Base-by-base conservation (phyloP, 805 yeast species). In the Starmerella lactis-condensi region DNA sequence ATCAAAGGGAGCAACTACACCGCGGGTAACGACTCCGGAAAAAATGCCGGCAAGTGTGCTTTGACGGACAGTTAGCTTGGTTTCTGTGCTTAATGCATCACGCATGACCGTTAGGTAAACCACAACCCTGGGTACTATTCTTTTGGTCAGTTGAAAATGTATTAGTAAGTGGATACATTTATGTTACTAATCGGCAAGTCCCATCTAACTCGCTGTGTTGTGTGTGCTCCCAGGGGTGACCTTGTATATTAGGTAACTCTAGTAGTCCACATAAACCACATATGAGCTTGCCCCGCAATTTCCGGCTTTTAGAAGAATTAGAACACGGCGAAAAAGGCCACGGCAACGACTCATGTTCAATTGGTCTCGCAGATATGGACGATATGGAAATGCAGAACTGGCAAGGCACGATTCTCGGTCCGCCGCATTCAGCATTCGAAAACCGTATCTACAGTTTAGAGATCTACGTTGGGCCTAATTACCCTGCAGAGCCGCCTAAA, bases 401-500 rank as follows among this genome's bases (percentile, higher is more conserved):
- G 99, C 89, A 83, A 56, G 98, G 95, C 9, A 89, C 99, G 21
- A 85, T 89, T 31, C 61, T 89, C 41, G 99, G 99, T 0, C 98
- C 99, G 4, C 98, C 98, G 22, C 92, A 77, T 48, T 69, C 71
- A 30, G 60, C 68, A 17, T 95, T 85, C 52, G 95, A 83, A 53
- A 89, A 89, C 55, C 66, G 98, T 50, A 89, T 89, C 40, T 89
- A 89, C 53, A 73, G 79, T 22, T 61, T 89, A 34, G 70, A 67
- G 32, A 69, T 89, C 29, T 71, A 69, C 40, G 83, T 95, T 52
- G 95, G 82, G 14, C 70, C 68, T 4, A 58, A 64, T 5, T 89
- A 89, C 52, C 99, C 99, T 1, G 89, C 77, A 38, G 52, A 64
- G 43, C 94, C 99, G 3, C 99, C 99, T 11, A 51, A 53, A 24